Conservation (phyloP, 1,284 basidiomycete species). For the Cryptococcus sp. region DNA sequence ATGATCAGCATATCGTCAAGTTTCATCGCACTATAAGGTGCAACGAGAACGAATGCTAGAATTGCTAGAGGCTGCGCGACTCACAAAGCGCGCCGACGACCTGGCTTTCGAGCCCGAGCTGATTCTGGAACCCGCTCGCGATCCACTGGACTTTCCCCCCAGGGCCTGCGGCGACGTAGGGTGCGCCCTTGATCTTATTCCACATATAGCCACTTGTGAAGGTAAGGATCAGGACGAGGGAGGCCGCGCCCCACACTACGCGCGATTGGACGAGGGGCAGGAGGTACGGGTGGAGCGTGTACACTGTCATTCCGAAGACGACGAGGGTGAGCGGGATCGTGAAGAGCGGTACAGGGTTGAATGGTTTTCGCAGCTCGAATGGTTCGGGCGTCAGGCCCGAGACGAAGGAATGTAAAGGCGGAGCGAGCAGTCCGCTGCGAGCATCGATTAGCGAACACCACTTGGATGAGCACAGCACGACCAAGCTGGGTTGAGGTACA, state of each 20-base stretch:
- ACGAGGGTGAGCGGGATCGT: slow-evolving; percentile 63
- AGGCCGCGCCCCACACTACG: slow-evolving; percentile 63
- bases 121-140: slow-evolving; percentile 82
- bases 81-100: slow-evolving; percentile 83
- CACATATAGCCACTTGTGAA: slow-evolving; percentile 97
- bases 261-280: slow-evolving; percentile 70
- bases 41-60: neutral
- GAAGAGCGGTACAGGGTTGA: slow-evolving; percentile 57
- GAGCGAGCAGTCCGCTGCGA: slow-evolving; percentile 76
- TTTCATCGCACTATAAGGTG: neutral
- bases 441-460: neutral
- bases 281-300: slow-evolving; percentile 57
- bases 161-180: slow-evolving; percentile 62
- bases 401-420: slow-evolving; percentile 72
- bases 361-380: slow-evolving; percentile 50
- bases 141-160: slow-evolving; percentile 71
- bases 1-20: neutral
- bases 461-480: neutral
- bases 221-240: slow-evolving; percentile 68
- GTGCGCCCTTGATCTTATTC: slow-evolving; percentile 82
- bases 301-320: slow-evolving; percentile 22
- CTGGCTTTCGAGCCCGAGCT: slow-evolving; percentile 89
- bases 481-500: slow-evolving; percentile 3
- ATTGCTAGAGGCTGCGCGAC: slow-evolving; percentile 52
- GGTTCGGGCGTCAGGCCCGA: slow-evolving; percentile 62